Evolutionary conservation across 2,329 filamentous ascomycete genomes (phyloP), one percentile per base, ranked within the genome.

Genomic region (Apiospora rasikravindrae): DNA sequence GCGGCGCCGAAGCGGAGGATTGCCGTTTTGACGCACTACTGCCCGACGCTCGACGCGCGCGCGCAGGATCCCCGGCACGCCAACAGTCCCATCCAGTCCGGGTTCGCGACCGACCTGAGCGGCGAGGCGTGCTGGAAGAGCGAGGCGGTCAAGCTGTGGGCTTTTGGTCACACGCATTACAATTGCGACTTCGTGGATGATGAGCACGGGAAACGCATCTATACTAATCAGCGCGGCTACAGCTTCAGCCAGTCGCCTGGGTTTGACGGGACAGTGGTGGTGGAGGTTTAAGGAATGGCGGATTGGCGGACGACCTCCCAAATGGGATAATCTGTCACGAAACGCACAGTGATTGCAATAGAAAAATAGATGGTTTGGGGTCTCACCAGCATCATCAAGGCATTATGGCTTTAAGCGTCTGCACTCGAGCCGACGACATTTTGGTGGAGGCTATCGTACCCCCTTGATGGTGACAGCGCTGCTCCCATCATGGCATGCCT

Each of bases 101-200:
- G 75, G 5, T 86, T 87, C 73, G 77, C 79, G 0, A 86, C 83
- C 0, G 82, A 87, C 71, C 71, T 87, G 45, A 76, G 76, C 0
- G 37, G 40, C 0, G 77, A 85, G 72, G 1, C 5, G 4, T 86
- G 83, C 74, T 87, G 82, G 76, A 75, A 6, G 1, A 81, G 75
- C 40, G 33, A 26, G 0, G 76, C 72, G 2, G 84, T 86, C 24
- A 82, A 78, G 75, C 42, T 84, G 0, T 88, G 85, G 86, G 85
- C 81, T 0, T 87, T 87, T 77, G 85, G 86, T 0, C 85, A 88
- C 73, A 87, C 85, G 14, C 85, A 87, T 73, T 86, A 80, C 74
- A 86, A 84, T 71, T 86, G 84, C 75, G 81, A 83, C 51, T 84
- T 83, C 71, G 37, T 71, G 5, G 79, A 81, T 3, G 77, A 78